Evolutionary conservation across 148 eudicot genomes (phyloP).

Genomic region (Nyssa sinensis): DNA sequence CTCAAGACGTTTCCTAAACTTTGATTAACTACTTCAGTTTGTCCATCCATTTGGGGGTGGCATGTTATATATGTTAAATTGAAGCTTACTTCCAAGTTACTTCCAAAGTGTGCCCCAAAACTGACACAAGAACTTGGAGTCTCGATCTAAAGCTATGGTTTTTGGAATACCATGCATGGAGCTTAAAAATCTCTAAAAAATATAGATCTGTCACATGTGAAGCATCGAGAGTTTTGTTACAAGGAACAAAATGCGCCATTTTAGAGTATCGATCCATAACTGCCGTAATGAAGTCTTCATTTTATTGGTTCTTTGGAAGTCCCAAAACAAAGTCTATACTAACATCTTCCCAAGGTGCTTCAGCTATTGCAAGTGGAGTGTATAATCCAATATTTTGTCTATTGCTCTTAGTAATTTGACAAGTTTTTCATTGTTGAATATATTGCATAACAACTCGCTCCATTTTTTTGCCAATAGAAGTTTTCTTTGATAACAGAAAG

Average conservation of each 20-base stretch:
- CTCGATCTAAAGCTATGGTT: not conserved
- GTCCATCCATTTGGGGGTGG: too few species aligned
- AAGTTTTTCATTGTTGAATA: not conserved
- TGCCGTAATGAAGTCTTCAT: not conserved
- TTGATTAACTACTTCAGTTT: too few species aligned
- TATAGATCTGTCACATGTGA: not conserved
- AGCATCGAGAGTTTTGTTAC: not conserved
- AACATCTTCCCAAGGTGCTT: not conserved
- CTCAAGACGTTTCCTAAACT: too few species aligned
- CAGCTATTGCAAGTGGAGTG: not conserved
- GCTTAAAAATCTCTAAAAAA: not conserved
- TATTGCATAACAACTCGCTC: not conserved
- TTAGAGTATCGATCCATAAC: not conserved
- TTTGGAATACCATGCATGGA: not conserved
- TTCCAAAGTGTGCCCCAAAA: not conserved
- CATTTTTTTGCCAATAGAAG: not conserved
- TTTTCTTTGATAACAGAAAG: not conserved
- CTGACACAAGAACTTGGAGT: not conserved
- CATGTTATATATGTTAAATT: too few species aligned
- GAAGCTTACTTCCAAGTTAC: not conserved
- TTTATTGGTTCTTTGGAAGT: not conserved
- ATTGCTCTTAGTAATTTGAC: not conserved
- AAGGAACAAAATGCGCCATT: not conserved
- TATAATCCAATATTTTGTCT: not conserved
- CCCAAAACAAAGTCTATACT: not conserved